phyloP scores from a whole-genome alignment of 23 red algal species.

The Gracilaria gracilis region DNA sequence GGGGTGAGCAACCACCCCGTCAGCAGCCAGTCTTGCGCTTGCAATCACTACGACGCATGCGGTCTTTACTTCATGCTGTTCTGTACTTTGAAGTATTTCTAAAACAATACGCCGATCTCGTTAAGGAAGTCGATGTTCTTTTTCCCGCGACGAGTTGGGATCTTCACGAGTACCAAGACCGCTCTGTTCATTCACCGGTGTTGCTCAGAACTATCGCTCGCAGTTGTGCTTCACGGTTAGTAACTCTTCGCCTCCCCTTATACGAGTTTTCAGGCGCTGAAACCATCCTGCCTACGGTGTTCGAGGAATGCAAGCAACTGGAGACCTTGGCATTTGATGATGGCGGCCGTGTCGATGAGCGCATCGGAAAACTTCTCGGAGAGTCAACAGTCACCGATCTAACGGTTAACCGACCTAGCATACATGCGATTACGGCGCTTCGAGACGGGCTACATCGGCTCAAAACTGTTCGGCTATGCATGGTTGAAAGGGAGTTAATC shows the following conservation, averaged over 20 bases:
- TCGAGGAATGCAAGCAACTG: background rate
- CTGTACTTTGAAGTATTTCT: background rate
- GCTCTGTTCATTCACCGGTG: background rate
- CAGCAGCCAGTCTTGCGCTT: background rate
- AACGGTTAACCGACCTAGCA: background rate
- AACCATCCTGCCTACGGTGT: background rate
- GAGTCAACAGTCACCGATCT: background rate
- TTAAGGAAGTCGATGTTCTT: background rate
- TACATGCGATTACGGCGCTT: background rate
- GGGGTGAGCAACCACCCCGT: too few relatives aligned
- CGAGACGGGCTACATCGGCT: background rate
- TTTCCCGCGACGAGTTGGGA: background rate
- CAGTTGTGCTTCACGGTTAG: background rate
- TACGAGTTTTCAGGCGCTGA: background rate
- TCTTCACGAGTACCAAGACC: background rate
- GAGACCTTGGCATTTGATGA: background rate
- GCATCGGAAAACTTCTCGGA: background rate
- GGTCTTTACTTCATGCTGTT: background rate
- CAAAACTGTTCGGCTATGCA: background rate
- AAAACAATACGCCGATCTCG: background rate
- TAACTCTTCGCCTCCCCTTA: background rate
- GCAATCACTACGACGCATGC: background rate
- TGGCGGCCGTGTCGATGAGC: background rate
- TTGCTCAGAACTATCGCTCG: background rate
- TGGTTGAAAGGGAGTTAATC: background rate